These are phyloP conservation scores for Withania somnifera DNA, from an alignment of 305 asterid genomes.

Conservation along the genomic window DNA sequence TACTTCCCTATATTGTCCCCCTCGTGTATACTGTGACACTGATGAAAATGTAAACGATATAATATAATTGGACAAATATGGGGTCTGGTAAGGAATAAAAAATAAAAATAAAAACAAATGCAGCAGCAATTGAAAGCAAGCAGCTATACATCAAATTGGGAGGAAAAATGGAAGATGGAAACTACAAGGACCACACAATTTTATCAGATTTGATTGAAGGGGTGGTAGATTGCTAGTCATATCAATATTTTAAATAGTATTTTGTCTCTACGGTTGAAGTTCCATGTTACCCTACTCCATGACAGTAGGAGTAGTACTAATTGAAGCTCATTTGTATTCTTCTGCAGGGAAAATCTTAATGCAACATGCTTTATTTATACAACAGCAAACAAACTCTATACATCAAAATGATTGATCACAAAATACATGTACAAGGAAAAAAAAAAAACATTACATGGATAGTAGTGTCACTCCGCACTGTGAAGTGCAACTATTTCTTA, in stretches of 20 bases:
- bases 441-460: no score
- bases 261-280: conserved; percentile 25
- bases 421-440: no score
- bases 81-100: not conserved
- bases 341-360: conserved; percentile 8
- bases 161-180: conserved; percentile 6
- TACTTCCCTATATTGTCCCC: not conserved
- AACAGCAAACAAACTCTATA: no score
- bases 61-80: not conserved
- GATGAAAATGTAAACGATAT: not conserved
- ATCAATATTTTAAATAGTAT: conserved; percentile 21
- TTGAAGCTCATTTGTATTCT: conserved; percentile 20
- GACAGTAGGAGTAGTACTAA: conserved; percentile 19
- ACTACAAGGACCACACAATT: not conserved
- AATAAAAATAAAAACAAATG: no score
- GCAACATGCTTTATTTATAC: not conserved
- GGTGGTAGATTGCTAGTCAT: conserved; percentile 16
- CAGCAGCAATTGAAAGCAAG: no score
- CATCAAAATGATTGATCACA: no score
- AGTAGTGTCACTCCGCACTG: not conserved
- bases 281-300: conserved; percentile 21
- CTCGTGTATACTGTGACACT: not conserved
- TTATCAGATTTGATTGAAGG: not conserved
- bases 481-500: not conserved
- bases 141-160: not conserved